phyloP scores from a whole-genome alignment of 2,329 filamentous ascomycete species.

The Falciphora oryzae region DNA sequence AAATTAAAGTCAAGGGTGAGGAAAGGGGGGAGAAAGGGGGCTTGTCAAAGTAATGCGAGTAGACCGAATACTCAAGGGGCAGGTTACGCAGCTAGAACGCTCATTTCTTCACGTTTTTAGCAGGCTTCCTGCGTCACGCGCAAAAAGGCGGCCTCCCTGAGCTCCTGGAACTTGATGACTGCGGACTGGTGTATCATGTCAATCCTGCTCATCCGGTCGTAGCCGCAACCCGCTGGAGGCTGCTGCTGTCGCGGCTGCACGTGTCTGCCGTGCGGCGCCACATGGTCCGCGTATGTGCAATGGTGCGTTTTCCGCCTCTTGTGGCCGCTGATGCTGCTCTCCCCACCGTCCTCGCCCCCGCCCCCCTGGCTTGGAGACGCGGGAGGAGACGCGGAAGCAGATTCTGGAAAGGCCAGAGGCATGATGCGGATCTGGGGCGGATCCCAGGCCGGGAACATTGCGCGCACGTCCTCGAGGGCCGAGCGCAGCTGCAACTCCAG shows the following conservation, averaged over 20 bases:
- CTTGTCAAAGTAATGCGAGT: too few relatives aligned
- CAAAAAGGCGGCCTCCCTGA: neutral
- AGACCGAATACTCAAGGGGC: too few relatives aligned
- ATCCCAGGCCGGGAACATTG: conserved; percentile 25
- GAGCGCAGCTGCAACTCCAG: conserved; percentile 17
- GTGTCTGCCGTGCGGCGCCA: too few relatives aligned
- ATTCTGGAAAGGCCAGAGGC: conserved; percentile 15
- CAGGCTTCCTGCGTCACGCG: neutral
- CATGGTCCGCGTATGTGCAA: too few relatives aligned
- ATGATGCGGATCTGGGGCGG: conserved; percentile 34
- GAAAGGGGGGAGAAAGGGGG: too few relatives aligned
- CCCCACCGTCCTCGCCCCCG: neutral
- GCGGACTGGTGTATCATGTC: conserved; percentile 3
- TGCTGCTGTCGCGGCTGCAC: neutral
- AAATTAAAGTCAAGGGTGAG: neutral
- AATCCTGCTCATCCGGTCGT: neutral
- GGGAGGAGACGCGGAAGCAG: neutral
- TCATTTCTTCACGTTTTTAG: neutral
- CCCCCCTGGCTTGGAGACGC: neutral
- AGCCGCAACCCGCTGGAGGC: neutral
- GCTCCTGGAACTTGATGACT: conserved; percentile 2
- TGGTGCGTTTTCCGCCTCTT: neutral
- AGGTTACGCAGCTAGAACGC: too few relatives aligned
- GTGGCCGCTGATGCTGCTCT: neutral
- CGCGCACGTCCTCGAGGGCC: conserved; percentile 28